Evolutionary conservation across 1,284 basidiomycete genomes (phyloP), one percentile per base, ranked within the genome.

Genomic region (Ceratobasidium theobromae): DNA sequence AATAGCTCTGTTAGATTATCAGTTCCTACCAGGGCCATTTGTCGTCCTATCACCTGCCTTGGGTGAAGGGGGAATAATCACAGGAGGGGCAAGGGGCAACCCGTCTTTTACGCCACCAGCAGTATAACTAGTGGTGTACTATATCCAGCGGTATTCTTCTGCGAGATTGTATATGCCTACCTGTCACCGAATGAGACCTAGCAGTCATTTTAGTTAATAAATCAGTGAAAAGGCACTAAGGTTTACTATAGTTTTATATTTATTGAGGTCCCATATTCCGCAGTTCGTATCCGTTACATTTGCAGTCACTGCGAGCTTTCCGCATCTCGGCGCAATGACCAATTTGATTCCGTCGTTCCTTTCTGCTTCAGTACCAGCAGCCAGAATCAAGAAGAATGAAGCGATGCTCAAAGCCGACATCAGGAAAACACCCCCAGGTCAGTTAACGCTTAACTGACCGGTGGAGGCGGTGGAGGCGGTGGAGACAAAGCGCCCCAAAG

Each of bases 211-310:
- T 5, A 21, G 43, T 45, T 9, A 45, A 21, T 5, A 9, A n/a
- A 11, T 45, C 9, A 8, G 35, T 38, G 16, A 38, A 38, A 38
- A 38, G 8, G 35, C 78, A 74, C 77, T 78, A 58, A 3, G 48
- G 8, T 60, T 21, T n/a, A 82, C 79, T 21, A 83, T 79, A 0
- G 77, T 82, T 62, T 76, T 75, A 64, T 77, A 78, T 1, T 62
- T 69, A 2, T 67, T 57, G 45, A 81, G 71, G 12, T 72, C 66
- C 3, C 12, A 27, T 23, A 82, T 66, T 0, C 82, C 82, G 0
- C 76, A 75, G 48, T 81, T 83, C 35, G 81, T 74, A 66, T 82
- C 78, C 14, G 77, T 75, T 14, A 76, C 73, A 4, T 68, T 73
- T 4, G 30, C 33, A 21, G 41, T 62, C 18, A 45, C 45, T 9